Percentiles rank a stretch among this genome's conserved stretches.
phyloP scores from a whole-genome alignment of 176 grass and related monocot species.

The Cocos nucifera region DNA sequence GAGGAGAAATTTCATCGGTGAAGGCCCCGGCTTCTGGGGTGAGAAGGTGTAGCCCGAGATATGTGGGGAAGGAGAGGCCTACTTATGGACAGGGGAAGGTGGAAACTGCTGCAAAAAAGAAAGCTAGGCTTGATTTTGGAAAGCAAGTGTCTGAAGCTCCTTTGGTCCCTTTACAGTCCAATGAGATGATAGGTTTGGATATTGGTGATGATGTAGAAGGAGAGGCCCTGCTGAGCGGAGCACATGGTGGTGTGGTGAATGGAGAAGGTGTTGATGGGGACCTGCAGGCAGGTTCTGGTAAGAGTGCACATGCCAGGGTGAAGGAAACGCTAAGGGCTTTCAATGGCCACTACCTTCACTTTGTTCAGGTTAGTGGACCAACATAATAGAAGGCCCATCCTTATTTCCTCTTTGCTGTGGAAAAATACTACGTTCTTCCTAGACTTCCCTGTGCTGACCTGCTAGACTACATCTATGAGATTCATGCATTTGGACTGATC shows the following conservation, averaged over 20 bases:
- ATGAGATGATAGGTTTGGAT: not conserved
- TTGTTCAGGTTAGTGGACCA: conserved; percentile 44
- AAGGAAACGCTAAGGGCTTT: conserved; percentile 67
- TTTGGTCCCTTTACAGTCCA: no score
- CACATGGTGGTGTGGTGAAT: not conserved
- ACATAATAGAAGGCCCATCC: no score
- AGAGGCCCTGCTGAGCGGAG: not conserved
- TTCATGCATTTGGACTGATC: no score
- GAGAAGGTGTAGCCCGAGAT: conserved; percentile 41
- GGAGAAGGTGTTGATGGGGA: conserved; percentile 13
- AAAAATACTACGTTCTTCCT: no score
- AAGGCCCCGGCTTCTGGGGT: not conserved
- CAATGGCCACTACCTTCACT: conserved; percentile 64
- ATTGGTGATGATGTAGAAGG: not conserved
- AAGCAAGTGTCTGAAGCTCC: not conserved
- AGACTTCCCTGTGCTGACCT: not conserved
- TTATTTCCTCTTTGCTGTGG: no score
- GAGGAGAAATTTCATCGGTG: not conserved
- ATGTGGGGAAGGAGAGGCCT: conserved; percentile 9
- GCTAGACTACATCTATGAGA: not conserved
- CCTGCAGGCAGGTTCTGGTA: not conserved
- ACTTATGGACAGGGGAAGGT: conserved; percentile 16
- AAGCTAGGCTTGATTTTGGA: conserved; percentile 11
- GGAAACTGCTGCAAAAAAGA: conserved; percentile 19
- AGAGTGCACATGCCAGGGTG: conserved; percentile 47